phyloP scores from a whole-genome alignment of 805 yeast species.

The Ogataea salicorniae region DNA sequence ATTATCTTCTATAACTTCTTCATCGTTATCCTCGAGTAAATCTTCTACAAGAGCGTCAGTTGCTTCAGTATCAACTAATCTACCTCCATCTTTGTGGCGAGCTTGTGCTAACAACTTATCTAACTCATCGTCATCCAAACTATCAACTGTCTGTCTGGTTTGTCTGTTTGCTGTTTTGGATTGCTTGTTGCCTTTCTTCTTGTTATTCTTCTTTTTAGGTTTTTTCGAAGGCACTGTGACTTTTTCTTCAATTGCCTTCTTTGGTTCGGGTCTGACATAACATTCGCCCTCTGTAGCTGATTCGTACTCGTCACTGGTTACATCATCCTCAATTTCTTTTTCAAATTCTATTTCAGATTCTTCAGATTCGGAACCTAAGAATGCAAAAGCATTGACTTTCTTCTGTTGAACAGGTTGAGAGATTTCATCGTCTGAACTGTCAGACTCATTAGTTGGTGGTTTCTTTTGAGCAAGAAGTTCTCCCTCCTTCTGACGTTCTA shows the following conservation, averaged over 20 bases:
- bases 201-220: slow-evolving; percentile 11
- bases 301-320: background rate
- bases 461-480: slow-evolving; percentile 8
- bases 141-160: slow-evolving; percentile 5
- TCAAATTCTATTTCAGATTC: slow-evolving; percentile 16
- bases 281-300: background rate
- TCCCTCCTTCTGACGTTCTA: slow-evolving; percentile 31
- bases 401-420: background rate
- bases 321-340: slow-evolving; percentile 6
- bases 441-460: slow-evolving; percentile 12
- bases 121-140: slow-evolving; percentile 51
- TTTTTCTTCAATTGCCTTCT: background rate
- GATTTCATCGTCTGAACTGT: background rate
- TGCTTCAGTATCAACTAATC: slow-evolving; percentile 7
- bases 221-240: background rate
- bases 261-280: background rate
- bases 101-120: slow-evolving; percentile 49
- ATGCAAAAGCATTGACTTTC: slow-evolving; percentile 41
- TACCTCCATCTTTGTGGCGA: slow-evolving; percentile 16
- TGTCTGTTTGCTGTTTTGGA: slow-evolving; percentile 11
- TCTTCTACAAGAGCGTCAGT: slow-evolving; percentile 4
- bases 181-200: slow-evolving; percentile 12
- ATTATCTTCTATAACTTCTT: slow-evolving; percentile 28
- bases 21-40: slow-evolving; percentile 24
- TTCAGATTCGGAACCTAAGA: slow-evolving; percentile 32